Conservation (phyloP, 345 rosid species). For the Syzygium jambos region DNA sequence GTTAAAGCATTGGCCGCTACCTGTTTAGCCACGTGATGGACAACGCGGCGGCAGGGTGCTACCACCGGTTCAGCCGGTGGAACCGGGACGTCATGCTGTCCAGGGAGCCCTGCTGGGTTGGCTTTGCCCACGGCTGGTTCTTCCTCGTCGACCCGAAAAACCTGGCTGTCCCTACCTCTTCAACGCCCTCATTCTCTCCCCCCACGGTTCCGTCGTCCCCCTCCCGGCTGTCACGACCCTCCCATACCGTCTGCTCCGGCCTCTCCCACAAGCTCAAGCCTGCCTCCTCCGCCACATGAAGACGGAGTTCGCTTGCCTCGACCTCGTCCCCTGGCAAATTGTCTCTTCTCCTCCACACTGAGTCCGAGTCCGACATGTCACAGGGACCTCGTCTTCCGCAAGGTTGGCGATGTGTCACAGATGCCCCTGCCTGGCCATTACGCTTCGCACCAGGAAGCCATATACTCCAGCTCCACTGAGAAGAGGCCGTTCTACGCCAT, state of each 20-base stretch:
- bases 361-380: background rate
- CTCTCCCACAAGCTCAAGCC: background rate
- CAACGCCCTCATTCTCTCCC: background rate
- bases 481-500: background rate
- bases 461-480: background rate
- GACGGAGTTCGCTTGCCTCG: background rate
- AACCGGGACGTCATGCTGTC: background rate
- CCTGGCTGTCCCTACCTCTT: background rate
- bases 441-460: background rate
- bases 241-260: background rate
- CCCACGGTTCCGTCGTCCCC: background rate
- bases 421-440: background rate
- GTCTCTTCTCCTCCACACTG: background rate
- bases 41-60: background rate
- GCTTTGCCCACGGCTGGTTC: background rate
- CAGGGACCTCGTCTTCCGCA: background rate
- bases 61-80: background rate
- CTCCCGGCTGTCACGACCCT: background rate
- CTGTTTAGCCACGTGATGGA: background rate
- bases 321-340: background rate
- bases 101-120: background rate
- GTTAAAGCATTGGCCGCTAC: background rate
- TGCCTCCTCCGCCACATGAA: background rate
- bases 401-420: background rate
- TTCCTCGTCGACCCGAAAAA: background rate